phyloP scores from a whole-genome alignment of 495 filamentous ascomycete species.

The Penicillium paxilli region DNA sequence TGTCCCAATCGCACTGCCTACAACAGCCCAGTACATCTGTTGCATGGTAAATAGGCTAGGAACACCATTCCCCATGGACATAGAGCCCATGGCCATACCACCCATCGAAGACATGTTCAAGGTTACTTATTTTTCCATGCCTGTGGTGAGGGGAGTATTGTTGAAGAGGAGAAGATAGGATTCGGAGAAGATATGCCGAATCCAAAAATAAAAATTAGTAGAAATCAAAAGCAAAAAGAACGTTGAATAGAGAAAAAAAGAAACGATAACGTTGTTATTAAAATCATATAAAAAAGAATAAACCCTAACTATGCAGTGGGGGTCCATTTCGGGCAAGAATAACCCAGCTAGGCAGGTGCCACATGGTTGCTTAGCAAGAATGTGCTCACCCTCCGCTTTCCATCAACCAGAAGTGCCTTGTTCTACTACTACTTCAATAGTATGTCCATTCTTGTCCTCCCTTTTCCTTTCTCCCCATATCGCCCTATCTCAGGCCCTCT shows the following conservation, averaged over 20 bases:
- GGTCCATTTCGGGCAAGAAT: too few species aligned
- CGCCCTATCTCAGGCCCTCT: background rate
- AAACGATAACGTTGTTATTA: too few species aligned
- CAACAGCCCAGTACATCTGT: constrained; percentile 62
- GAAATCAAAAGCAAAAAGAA: too few species aligned
- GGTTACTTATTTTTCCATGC: too few species aligned
- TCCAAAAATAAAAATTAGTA: too few species aligned
- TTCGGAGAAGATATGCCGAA: too few species aligned
- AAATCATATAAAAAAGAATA: too few species aligned
- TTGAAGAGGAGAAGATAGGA: too few species aligned
- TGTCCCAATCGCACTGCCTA: constrained; percentile 48
- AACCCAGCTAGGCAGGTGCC: too few species aligned
- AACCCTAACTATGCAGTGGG: too few species aligned
- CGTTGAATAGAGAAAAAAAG: too few species aligned
- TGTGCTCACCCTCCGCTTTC: background rate
- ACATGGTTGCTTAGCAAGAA: background rate
- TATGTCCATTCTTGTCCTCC: background rate
- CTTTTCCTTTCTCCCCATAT: background rate
- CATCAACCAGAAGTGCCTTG: background rate
- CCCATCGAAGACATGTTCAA: constrained; percentile 30
- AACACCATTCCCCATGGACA: constrained; percentile 49
- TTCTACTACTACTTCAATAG: background rate
- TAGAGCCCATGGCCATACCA: constrained; percentile 39
- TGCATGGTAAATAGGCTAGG: constrained; percentile 48
- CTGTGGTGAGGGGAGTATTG: too few species aligned